phyloP scores from a whole-genome alignment of 371 early-diverging fungal species.

The Nematocida displodere region DNA sequence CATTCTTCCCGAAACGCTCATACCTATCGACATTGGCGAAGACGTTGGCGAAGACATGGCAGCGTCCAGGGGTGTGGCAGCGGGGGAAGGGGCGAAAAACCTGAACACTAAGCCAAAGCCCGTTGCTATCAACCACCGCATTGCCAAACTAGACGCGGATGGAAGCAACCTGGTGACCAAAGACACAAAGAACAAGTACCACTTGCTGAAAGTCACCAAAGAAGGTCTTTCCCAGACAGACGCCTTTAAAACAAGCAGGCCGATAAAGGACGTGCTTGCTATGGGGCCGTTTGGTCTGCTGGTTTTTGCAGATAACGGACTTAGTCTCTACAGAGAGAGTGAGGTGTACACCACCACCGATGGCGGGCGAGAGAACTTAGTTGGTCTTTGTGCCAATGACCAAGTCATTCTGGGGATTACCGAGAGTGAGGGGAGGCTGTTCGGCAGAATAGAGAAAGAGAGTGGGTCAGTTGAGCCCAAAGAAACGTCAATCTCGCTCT shows the following conservation, averaged over 20 bases:
- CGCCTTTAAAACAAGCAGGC: slow-evolving; percentile 1
- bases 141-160: background rate
- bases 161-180: background rate
- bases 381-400: background rate
- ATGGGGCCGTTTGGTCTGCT: background rate
- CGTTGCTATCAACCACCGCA: slow-evolving; percentile 8
- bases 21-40: background rate
- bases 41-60: background rate
- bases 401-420: slow-evolving; percentile 21
- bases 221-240: background rate
- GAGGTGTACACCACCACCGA: background rate
- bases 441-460: slow-evolving; percentile 12
- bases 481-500: background rate
- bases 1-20: background rate
- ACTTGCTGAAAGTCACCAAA: background rate
- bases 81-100: too few relatives aligned
- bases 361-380: slow-evolving; percentile 29
- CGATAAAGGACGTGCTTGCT: background rate
- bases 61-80: background rate
- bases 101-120: too few relatives aligned
- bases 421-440: slow-evolving; percentile 23
- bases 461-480: background rate
- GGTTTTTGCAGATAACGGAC: slow-evolving; percentile 44
- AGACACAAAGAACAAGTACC: slow-evolving; percentile 37
- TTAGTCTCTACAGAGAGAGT: background rate